A percentile compares a stretch with the other conserved stretches of the same genome.
These are phyloP conservation scores for Citrus inodora DNA, from an alignment of 345 rosid genomes.

Conservation along the genomic window DNA sequence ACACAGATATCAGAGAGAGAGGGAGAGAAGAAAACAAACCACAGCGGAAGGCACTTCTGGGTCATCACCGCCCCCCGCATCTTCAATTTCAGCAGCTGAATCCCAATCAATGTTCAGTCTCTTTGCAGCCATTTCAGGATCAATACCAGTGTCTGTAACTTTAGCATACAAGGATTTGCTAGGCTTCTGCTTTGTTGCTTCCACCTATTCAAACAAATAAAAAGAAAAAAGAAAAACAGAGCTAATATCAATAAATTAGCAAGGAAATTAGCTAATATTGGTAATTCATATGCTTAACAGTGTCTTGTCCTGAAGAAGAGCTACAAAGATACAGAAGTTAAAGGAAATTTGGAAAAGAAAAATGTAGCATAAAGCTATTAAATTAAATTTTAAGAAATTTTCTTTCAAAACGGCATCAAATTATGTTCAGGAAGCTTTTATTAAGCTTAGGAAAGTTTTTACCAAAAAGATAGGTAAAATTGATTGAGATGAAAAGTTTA, in stretches of 20 bases:
- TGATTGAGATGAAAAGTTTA: background rate
- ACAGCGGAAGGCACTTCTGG: conserved; percentile 62
- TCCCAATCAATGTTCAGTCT: conserved; percentile 92
- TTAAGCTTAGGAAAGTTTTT: background rate
- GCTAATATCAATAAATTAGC: background rate
- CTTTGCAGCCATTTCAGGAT: conserved; percentile 79
- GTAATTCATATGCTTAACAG: background rate
- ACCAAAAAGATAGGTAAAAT: background rate
- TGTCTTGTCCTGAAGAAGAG: background rate
- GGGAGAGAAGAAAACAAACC: conserved; percentile 52
- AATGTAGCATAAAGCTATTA: background rate
- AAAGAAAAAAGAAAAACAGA: background rate
- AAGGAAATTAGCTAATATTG: background rate
- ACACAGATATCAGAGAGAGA: background rate
- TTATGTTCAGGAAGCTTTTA: background rate
- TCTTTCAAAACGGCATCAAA: background rate
- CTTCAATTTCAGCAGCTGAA: conserved; percentile 89
- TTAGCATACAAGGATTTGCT: conserved; percentile 76
- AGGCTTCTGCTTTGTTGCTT: conserved; percentile 52
- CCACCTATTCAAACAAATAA: conserved; percentile 43
- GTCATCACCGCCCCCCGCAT: conserved; percentile 43
- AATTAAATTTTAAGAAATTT: background rate
- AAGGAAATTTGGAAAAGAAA: background rate
- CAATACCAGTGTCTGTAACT: conserved; percentile 82
- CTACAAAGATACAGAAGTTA: background rate